Conservation (phyloP, 129 eudicot genomes). For the Scalesia atractyloides region DNA sequence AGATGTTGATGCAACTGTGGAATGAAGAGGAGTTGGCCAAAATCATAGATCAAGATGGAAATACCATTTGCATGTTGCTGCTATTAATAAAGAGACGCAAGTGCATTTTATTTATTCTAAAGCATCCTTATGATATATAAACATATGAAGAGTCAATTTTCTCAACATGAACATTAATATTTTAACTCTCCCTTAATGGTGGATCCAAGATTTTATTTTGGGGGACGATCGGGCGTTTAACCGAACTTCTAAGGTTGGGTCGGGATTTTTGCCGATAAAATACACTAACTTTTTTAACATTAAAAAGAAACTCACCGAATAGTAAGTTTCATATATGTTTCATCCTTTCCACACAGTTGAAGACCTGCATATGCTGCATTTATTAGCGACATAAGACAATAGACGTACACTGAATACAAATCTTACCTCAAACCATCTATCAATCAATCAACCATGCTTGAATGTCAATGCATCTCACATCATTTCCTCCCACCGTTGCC, state of each 20-base stretch:
- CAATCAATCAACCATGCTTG: constrained; percentile 2
- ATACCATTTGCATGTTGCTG: constrained; percentile 46
- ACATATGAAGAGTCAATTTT: too few relatives aligned
- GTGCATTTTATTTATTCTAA: too few relatives aligned
- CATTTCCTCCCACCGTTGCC: constrained; percentile 65
- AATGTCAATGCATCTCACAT: not conserved
- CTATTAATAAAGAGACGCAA: constrained; percentile 28
- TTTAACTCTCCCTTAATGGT: too few relatives aligned
- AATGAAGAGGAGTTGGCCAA: constrained; percentile 27
- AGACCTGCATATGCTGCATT: constrained; percentile 39
- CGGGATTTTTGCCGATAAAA: too few relatives aligned
- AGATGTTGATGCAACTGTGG: constrained; percentile 25
- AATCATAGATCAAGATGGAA: constrained; percentile 31
- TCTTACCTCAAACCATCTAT: constrained; percentile 35
- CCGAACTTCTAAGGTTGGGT: too few relatives aligned
- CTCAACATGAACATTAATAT: too few relatives aligned
- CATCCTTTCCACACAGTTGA: constrained; percentile 29
- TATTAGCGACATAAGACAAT: constrained; percentile 38
- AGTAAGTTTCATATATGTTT: too few relatives aligned
- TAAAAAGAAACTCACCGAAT: too few relatives aligned
- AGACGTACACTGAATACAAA: constrained; percentile 47
- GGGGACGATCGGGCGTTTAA: too few relatives aligned
- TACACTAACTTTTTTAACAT: too few relatives aligned
- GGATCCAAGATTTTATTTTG: too few relatives aligned
- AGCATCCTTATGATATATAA: too few relatives aligned